Conservation (phyloP, 139 green algal species). For the Micractinium sp. region DNA sequence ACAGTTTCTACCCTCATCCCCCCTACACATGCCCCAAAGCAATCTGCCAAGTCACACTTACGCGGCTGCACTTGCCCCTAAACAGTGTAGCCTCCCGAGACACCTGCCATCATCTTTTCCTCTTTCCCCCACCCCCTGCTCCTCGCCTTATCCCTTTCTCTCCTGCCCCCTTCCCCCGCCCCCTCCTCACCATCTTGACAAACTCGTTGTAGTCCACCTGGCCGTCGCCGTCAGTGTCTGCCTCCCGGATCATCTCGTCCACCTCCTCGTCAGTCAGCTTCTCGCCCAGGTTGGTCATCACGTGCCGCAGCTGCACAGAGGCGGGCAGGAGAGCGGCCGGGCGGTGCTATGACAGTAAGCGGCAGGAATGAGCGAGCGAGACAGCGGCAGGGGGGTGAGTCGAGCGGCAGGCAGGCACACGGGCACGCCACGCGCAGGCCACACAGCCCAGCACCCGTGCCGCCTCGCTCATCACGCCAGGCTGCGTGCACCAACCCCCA, state of each 20-base stretch:
- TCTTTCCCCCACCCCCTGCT: background rate
- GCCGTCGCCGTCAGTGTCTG: slow-evolving; percentile 92
- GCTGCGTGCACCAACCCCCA: background rate
- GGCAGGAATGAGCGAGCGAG: background rate
- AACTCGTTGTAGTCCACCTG: slow-evolving; percentile 95
- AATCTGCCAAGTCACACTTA: background rate
- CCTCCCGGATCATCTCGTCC: slow-evolving; percentile 97
- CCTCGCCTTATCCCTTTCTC: background rate
- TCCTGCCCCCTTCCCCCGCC: background rate
- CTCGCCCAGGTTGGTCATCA: slow-evolving; percentile 63
- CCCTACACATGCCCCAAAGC: background rate
- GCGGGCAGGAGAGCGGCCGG: background rate
- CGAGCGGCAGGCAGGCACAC: background rate
- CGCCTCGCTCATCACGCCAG: background rate
- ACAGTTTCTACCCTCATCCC: background rate
- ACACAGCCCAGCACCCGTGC: background rate
- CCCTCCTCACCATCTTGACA: slow-evolving; percentile 64
- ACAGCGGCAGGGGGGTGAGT: background rate
- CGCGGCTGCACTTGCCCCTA: background rate
- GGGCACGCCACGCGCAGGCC: background rate
- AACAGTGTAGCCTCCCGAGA: background rate
- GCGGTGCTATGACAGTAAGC: background rate
- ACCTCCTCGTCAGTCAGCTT: slow-evolving; percentile 97
- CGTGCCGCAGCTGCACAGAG: slow-evolving; percentile 87
- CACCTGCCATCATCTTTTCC: no score